Evolutionary conservation across 2,329 filamentous ascomycete genomes (phyloP).

Genomic region (Podosphaera fusca): DNA sequence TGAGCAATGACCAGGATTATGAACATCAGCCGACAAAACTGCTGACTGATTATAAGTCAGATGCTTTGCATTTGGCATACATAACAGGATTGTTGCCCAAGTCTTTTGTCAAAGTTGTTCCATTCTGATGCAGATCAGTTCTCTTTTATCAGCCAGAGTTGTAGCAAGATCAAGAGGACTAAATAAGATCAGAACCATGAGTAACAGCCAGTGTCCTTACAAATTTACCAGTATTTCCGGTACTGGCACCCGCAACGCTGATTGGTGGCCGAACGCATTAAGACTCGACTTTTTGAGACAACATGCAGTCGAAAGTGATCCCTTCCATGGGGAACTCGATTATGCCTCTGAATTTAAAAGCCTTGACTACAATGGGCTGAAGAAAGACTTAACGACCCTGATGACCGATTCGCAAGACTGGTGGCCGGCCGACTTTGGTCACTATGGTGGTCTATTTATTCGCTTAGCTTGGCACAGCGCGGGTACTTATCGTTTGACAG

Average conservation of each 20-base stretch:
- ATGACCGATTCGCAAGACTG: constrained; percentile 62
- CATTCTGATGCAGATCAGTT: too few species aligned
- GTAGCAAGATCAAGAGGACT: neutral
- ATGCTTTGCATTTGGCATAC: too few species aligned
- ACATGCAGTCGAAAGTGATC: constrained; percentile 39
- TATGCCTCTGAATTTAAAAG: constrained; percentile 51
- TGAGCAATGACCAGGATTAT: too few species aligned
- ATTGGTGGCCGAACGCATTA: constrained; percentile 55
- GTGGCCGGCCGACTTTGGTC: constrained; percentile 65
- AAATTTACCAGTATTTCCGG: constrained; percentile 18
- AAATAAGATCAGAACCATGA: constrained; percentile 5
- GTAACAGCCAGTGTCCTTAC: constrained; percentile 8
- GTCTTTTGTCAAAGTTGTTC: too few species aligned
- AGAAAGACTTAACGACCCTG: constrained; percentile 47
- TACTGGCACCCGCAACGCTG: constrained; percentile 40
- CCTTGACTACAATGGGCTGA: constrained; percentile 45
- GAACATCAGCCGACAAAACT: too few species aligned
- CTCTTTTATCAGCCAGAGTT: too few species aligned
- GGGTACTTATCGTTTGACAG: constrained; percentile 53
- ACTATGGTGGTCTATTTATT: constrained; percentile 61
- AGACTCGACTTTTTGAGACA: constrained; percentile 52
- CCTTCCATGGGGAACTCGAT: constrained; percentile 39
- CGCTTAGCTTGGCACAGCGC: constrained; percentile 66
- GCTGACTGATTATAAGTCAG: too few species aligned
- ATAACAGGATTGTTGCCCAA: too few species aligned